These are phyloP conservation scores for Ceratocystis cacaofunesta DNA, from an alignment of 2,329 filamentous ascomycete genomes.

Conservation along the genomic window DNA sequence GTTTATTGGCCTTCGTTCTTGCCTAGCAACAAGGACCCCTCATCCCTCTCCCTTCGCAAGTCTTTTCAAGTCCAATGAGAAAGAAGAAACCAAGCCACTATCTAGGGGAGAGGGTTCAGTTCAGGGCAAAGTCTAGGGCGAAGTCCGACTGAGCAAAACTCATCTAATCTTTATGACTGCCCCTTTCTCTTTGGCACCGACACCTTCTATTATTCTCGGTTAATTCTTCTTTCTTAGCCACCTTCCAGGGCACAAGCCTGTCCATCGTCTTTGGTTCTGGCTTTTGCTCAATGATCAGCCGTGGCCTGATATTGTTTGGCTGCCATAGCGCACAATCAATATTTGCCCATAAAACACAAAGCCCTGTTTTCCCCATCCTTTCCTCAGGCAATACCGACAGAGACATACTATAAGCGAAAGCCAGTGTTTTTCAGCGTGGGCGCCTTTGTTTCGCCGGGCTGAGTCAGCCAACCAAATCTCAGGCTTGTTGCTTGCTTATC, in stretches of 20 bases:
- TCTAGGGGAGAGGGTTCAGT: too few species aligned
- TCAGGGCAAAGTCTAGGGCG: neutral
- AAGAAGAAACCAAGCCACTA: neutral
- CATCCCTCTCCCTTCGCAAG: neutral
- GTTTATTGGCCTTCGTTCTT: neutral
- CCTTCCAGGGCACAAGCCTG: neutral
- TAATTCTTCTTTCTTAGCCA: neutral
- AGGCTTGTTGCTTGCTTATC: neutral
- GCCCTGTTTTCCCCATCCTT: neutral
- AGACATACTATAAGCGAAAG: conserved; percentile 3
- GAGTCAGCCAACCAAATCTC: neutral
- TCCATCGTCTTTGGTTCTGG: neutral
- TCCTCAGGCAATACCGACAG: neutral
- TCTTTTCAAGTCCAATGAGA: neutral
- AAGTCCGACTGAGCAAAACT: neutral
- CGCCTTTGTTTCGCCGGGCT: neutral
- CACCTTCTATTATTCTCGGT: conserved; percentile 9
- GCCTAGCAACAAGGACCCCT: neutral
- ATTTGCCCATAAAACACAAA: conserved; percentile 1
- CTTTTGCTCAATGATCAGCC: neutral
- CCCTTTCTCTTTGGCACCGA: conserved; percentile 1
- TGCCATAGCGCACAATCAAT: neutral
- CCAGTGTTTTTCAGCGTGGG: neutral
- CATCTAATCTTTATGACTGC: neutral
- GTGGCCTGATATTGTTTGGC: neutral